A percentile compares a stretch with the other conserved stretches of the same genome.
These are phyloP conservation scores for Blumeriella jaapii DNA, from an alignment of 2,329 filamentous ascomycete genomes.

Conservation along the genomic window DNA sequence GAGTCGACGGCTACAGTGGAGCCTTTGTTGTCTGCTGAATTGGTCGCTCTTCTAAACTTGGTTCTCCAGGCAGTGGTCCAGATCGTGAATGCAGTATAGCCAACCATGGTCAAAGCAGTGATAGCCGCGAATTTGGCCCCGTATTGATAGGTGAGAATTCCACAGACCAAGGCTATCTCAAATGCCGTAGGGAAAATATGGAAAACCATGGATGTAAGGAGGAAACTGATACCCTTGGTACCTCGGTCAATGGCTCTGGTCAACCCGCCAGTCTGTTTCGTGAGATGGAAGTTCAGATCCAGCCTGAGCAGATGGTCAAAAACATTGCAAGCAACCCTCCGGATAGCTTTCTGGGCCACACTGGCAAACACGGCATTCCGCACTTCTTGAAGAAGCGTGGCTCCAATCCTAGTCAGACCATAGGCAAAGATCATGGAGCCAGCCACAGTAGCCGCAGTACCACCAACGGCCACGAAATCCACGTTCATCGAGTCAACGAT, in stretches of 20 bases:
- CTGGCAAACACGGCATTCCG: slow-evolving; percentile 95
- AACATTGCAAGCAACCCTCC: slow-evolving; percentile 80
- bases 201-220: slow-evolving; percentile 97
- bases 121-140: slow-evolving; percentile 85
- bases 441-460: slow-evolving; percentile 78
- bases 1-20: slow-evolving; percentile 95
- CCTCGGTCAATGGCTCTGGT: slow-evolving; percentile 92
- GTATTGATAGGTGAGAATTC: slow-evolving; percentile 93
- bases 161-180: slow-evolving; percentile 91
- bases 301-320: slow-evolving; percentile 82
- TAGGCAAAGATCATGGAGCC: slow-evolving; percentile 92
- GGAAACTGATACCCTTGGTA: slow-evolving; percentile 95
- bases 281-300: slow-evolving; percentile 87
- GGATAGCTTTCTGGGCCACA: slow-evolving; percentile 92
- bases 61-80: slow-evolving; percentile 94
- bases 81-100: slow-evolving; percentile 95
- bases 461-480: slow-evolving; percentile 76
- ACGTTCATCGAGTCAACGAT: slow-evolving; percentile 98
- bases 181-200: slow-evolving; percentile 88
- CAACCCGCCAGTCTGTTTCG: slow-evolving; percentile 86
- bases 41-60: slow-evolving; percentile 88
- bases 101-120: slow-evolving; percentile 80
- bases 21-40: slow-evolving; percentile 89
- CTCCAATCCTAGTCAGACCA: slow-evolving; percentile 76
- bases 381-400: slow-evolving; percentile 83